Evolutionary conservation across 805 yeast genomes (phyloP).

Genomic region (Teunomyces panamensis): DNA sequence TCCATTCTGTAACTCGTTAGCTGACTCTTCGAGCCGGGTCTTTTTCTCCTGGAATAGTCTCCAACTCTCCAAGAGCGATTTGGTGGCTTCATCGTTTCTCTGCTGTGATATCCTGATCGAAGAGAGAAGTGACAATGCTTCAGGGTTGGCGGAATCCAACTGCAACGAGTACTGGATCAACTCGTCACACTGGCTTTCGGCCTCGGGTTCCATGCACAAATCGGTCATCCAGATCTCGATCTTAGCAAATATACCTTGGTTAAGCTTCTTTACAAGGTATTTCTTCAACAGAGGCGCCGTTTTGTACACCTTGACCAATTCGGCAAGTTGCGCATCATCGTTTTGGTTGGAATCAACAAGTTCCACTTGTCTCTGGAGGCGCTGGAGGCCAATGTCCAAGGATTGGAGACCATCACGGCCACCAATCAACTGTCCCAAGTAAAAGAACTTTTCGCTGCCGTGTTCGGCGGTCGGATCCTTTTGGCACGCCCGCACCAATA

Average conservation of each 20-base stretch:
- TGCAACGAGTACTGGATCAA: constrained; percentile 63
- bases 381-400: constrained; percentile 60
- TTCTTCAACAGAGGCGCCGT: constrained; percentile 19
- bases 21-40: constrained; percentile 42
- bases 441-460: constrained; percentile 82
- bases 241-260: constrained; percentile 77
- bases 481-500: constrained; percentile 58
- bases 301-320: constrained; percentile 23
- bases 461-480: constrained; percentile 62
- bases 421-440: constrained; percentile 88
- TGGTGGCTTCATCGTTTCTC: constrained; percentile 64
- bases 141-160: constrained; percentile 64
- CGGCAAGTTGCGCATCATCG: constrained; percentile 22
- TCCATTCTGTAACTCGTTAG: constrained; percentile 16
- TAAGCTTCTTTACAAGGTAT: constrained; percentile 54
- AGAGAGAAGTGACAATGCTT: constrained; percentile 76
- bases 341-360: constrained; percentile 25
- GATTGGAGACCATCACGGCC: constrained; percentile 68
- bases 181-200: constrained; percentile 76
- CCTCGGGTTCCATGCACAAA: constrained; percentile 88
- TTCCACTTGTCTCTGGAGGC: constrained; percentile 37
- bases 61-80: constrained; percentile 72
- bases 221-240: constrained; percentile 98
- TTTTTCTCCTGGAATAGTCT: constrained; percentile 56
- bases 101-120: constrained; percentile 90